Percentiles rank a stretch among this genome's conserved stretches.
Evolutionary conservation across 345 rosid species (phyloP).

Genomic region (Excoecaria cochinchinensis): DNA sequence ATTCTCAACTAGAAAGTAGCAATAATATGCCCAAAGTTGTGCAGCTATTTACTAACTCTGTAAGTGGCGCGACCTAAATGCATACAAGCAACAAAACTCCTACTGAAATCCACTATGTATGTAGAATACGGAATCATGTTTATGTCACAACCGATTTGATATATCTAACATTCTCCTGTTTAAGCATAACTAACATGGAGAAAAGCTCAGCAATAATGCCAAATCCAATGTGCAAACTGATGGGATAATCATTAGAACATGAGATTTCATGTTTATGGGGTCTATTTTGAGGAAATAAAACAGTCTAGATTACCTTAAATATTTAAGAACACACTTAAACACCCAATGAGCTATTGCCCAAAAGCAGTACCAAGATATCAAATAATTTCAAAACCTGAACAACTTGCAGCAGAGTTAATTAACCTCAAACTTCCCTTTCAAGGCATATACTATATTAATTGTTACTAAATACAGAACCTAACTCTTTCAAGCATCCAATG

Average conservation of each 20-base stretch:
- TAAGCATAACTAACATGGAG: not conserved
- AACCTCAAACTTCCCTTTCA: not conserved
- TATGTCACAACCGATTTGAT: not conserved
- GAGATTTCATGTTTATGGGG: not conserved
- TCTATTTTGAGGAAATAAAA: not conserved
- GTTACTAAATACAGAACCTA: not conserved
- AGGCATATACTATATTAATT: not conserved
- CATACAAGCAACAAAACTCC: not conserved
- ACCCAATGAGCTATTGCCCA: not conserved
- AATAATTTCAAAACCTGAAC: not conserved
- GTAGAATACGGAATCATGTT: not conserved
- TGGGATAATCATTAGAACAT: not conserved
- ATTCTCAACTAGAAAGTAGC: not conserved
- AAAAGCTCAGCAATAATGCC: not conserved
- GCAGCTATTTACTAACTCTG: not conserved
- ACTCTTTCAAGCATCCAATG: not conserved
- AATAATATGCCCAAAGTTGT: not conserved
- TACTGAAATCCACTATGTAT: not conserved
- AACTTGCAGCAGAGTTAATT: not conserved
- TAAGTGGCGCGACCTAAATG: not conserved
- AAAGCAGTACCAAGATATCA: not conserved
- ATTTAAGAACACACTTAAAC: not conserved
- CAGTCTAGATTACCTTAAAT: not conserved
- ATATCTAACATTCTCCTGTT: not conserved
- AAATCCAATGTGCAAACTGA: not conserved